Evolutionary conservation across 2,329 filamentous ascomycete genomes (phyloP), one percentile per base, ranked within the genome.

Genomic region (Pseudopyricularia javanii): DNA sequence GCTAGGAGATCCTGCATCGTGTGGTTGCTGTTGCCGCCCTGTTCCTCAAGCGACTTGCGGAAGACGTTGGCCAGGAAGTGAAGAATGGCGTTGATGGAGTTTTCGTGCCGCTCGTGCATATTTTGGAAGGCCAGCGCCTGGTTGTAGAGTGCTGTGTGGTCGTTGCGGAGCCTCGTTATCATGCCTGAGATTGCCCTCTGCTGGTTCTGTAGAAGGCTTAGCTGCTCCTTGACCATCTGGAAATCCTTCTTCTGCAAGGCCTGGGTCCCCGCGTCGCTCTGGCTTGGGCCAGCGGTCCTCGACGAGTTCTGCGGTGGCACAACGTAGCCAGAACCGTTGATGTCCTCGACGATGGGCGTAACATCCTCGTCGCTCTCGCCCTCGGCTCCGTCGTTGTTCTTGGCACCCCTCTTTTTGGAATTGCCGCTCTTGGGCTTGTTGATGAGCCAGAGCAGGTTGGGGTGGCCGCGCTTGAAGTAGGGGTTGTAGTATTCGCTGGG

Each of bases 401-500:
- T 85, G 67, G 71, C 79, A 54, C 66, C 70, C 58, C 73, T 81
- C 69, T 73, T 77, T 63, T 81, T 76, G 7, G 70, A 70, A 40
- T 73, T 69, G 12, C 84, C 80, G 57, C 85, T 87, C 66, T 91
- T 94, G 0, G 91, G 91, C 66, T 97, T 97, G 65, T 95, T 91
- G 58, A 97, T 96, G 54, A 97, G 75, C 91, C 91, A 97, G 4
- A 96, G 74, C 49, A 98, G 73, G 66, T 96, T 94, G 4, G 91
- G 91, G 59, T 95, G 85, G 4, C 91, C 91, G 47, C 90, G 86
- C 60, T 90, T 88, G 70, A 98, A 98, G 70, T 91, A 98, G 9
- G 89, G 89, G 66, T 98, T 96, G 60, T 88, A 91, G 67, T 98
- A 98, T 74, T 97, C 93, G 76, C 91, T 97, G 0, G 93, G 93